Percentiles rank a stretch among this genome's conserved stretches.
Conservation (phyloP, 2,329 filamentous ascomycete genomes). For the Xylariaceae sp. region DNA sequence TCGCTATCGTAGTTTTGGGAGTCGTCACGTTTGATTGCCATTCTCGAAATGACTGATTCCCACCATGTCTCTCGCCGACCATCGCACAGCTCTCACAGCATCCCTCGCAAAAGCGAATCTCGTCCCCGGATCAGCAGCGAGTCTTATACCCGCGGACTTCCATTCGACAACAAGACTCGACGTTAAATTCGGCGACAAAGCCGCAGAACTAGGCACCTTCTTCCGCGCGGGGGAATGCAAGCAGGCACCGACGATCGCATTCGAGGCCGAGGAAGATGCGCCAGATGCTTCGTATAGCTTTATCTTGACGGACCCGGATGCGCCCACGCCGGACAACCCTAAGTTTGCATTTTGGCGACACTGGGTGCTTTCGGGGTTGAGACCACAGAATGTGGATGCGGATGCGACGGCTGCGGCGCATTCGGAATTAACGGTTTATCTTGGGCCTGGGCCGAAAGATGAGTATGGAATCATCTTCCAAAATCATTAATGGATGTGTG, state of each 20-base stretch:
- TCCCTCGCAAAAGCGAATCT: conserved; percentile 37
- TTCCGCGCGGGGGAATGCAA: conserved; percentile 38
- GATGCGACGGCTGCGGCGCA: not conserved
- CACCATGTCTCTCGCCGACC: conserved; percentile 23
- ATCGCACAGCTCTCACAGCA: conserved; percentile 24
- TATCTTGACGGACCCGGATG: conserved; percentile 49
- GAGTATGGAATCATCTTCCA: conserved; percentile 22
- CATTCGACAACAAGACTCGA: conserved; percentile 37
- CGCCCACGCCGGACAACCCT: conserved; percentile 49
- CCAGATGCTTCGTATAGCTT: conserved; percentile 38
- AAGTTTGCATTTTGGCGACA: conserved; percentile 53
- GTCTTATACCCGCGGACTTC: conserved; percentile 40
- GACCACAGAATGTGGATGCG: conserved; percentile 6
- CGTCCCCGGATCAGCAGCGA: conserved; percentile 37
- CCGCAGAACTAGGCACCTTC: conserved; percentile 35
- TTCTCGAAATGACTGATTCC: not conserved
- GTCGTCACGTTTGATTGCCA: not conserved
- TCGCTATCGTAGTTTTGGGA: not conserved
- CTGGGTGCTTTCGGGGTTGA: conserved; percentile 38
- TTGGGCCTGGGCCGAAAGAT: conserved; percentile 42
- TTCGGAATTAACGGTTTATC: conserved; percentile 37
- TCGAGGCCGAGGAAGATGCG: conserved; percentile 32
- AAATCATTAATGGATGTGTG: too few species aligned
- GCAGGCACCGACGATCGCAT: conserved; percentile 35
- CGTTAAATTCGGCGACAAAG: conserved; percentile 35